Base-by-base conservation (phyloP, 2,329 filamentous ascomycete species). In the Cordyceps farinosa region DNA sequence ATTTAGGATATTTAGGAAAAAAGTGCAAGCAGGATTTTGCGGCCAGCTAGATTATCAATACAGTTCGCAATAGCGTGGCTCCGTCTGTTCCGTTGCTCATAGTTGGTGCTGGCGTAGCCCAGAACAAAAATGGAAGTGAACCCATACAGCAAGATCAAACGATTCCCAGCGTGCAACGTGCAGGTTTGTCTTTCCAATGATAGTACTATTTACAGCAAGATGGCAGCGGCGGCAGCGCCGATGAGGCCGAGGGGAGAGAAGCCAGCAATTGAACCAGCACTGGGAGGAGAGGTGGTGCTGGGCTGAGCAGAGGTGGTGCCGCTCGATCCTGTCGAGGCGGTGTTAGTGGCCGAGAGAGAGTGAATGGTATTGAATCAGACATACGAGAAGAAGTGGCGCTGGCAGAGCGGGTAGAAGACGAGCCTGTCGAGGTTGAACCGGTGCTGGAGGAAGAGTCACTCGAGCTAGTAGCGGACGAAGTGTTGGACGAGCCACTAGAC, bases 401-500 rank as follows among this genome's bases (percentile, higher is more conserved):
- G 36, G 38, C 5, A 30, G 48, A 52, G 27, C 27, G 9, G 22
- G 45, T 50, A 29, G 45, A 38, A 40, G 56, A 50, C 11, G 45
- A 40, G 34, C 15, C 27, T 29, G 27, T 59, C 27, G 58, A 45
- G 40, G 22, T 54, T 11, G 59, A 47, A 7, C 36, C 51, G n/a
- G 59, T 45, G 42, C 17, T 61, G 11, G 59, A 42, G 36, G 29
- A 51, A 17, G 48, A 52, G 34, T 29, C 38, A 27, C 27, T 52
- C 36, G 36, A 32, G 45, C 57, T 52, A 32, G 52, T n/a, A 44
- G 38, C 30, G 10, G 52, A 30, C 40, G 52, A 51, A 30, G 59
- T 47, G 30, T 32, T 62, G 10, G 58, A 53, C 38, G 40, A 44
- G 17, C 10, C 48, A 36, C 45, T 51, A 42, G 74, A 72, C 44